Conservation (phyloP, 495 filamentous ascomycete species). For the Penicillium verhagenii region DNA sequence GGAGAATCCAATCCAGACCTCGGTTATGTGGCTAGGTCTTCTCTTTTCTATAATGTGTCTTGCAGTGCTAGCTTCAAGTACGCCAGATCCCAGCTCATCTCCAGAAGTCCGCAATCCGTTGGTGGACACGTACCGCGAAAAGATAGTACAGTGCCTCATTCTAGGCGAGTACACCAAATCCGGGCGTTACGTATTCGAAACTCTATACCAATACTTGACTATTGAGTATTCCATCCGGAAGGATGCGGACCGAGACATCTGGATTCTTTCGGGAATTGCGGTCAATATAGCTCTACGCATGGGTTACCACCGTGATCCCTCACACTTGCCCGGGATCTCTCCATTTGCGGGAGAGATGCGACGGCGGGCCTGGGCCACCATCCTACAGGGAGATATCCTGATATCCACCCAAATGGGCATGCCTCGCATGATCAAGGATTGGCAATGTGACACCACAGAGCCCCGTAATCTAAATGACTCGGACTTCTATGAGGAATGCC, state of each 20-base stretch:
- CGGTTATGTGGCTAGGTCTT: slow-evolving; percentile 1
- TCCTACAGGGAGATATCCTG: slow-evolving; percentile 25
- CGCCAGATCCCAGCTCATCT: not conserved
- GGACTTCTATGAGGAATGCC: slow-evolving; percentile 28
- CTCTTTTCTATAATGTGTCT: slow-evolving; percentile 9
- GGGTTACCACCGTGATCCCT: slow-evolving; percentile 28
- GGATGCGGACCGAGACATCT: slow-evolving; percentile 12
- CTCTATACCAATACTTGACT: no score
- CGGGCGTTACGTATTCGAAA: no score
- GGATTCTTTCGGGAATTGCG: slow-evolving; percentile 16
- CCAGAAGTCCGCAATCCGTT: slow-evolving; percentile 1
- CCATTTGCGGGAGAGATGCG: slow-evolving; percentile 28
- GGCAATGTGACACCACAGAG: slow-evolving; percentile 25
- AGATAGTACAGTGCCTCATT: no score
- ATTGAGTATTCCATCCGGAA: no score
- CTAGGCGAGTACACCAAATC: no score
- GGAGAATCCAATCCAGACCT: not conserved
- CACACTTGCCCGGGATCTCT: slow-evolving; percentile 4
- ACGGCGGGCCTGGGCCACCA: slow-evolving; percentile 21
- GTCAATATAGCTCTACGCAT: slow-evolving; percentile 21
- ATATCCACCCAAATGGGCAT: slow-evolving; percentile 31
- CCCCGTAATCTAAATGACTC: slow-evolving; percentile 27
- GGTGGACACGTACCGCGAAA: no score
- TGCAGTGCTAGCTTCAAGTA: not conserved
- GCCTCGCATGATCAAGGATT: slow-evolving; percentile 23